Conservation (phyloP, 352 stramenopile genomes). For the Peronospora belbahrii region DNA sequence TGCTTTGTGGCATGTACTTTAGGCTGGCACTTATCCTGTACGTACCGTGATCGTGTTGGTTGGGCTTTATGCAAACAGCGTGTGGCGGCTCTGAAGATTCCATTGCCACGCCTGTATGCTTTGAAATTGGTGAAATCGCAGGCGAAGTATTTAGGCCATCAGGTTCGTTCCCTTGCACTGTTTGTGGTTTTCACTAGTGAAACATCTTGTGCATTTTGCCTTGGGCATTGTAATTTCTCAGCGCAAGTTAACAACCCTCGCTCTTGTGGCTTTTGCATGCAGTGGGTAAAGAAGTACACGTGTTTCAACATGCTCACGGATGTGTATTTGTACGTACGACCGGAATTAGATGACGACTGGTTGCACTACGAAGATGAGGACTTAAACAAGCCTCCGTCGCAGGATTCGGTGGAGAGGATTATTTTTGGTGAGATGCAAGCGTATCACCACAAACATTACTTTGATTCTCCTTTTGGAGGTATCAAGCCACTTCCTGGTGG, state of each 20-base stretch:
- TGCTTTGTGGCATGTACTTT: background rate
- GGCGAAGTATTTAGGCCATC: slow-evolving; percentile 71
- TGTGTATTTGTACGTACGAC: slow-evolving; percentile 70
- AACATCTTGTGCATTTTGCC: background rate
- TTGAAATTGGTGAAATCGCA: slow-evolving; percentile 83
- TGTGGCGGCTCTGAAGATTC: slow-evolving; percentile 61
- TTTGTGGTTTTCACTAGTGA: background rate
- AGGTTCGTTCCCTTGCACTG: slow-evolving; percentile 28
- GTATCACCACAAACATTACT: slow-evolving; percentile 84
- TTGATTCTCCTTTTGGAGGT: slow-evolving; percentile 44
- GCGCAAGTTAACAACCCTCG: background rate
- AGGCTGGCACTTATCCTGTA: background rate
- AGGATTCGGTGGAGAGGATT: slow-evolving; percentile 68
- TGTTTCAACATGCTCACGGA: slow-evolving; percentile 71
- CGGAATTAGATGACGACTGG: slow-evolving; percentile 76
- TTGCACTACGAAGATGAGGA: slow-evolving; percentile 77
- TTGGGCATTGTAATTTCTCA: background rate
- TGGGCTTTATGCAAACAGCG: slow-evolving; percentile 26
- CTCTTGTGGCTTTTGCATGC: slow-evolving; percentile 8
- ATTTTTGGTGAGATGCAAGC: slow-evolving; percentile 80
- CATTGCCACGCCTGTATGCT: slow-evolving; percentile 59
- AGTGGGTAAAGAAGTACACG: slow-evolving; percentile 84
- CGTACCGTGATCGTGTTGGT: background rate
- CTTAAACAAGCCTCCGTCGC: slow-evolving; percentile 51
- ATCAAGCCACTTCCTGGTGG: slow-evolving; percentile 39